Conservation (phyloP, 495 filamentous ascomycete genomes). For the Aspergillus biplanus region DNA sequence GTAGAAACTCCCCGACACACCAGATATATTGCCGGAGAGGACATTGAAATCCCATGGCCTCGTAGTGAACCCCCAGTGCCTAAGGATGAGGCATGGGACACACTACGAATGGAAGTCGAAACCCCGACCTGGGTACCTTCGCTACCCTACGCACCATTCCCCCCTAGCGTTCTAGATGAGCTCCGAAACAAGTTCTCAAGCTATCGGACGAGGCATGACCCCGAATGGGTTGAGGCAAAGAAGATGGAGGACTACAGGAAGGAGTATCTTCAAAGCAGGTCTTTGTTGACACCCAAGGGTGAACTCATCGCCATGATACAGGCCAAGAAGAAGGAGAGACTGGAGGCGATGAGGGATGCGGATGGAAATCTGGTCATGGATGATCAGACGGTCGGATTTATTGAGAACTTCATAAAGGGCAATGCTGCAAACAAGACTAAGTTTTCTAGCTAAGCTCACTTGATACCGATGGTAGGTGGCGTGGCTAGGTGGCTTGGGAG, state of each 20-base stretch:
- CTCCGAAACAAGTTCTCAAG: slow-evolving; percentile 81
- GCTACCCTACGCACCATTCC: slow-evolving; percentile 77
- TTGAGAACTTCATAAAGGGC: slow-evolving; percentile 38
- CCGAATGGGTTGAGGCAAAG: slow-evolving; percentile 57
- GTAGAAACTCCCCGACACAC: slow-evolving; percentile 42
- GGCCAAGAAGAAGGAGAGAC: slow-evolving; percentile 31
- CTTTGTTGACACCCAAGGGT: slow-evolving; percentile 50
- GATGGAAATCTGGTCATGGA: slow-evolving; percentile 45
- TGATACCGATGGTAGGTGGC: background rate
- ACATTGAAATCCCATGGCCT: slow-evolving; percentile 77
- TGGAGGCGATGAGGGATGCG: slow-evolving; percentile 34
- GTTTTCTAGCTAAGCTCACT: slow-evolving; percentile 6
- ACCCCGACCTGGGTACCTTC: slow-evolving; percentile 74
- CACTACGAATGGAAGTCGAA: slow-evolving; percentile 75
- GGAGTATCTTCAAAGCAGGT: slow-evolving; percentile 57
- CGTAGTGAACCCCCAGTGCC: slow-evolving; percentile 38
- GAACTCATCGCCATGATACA: slow-evolving; percentile 30
- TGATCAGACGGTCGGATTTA: slow-evolving; percentile 37
- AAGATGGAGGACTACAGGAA: slow-evolving; percentile 60
- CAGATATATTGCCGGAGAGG: slow-evolving; percentile 46
- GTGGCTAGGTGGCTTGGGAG: background rate
- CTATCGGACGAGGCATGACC: slow-evolving; percentile 81
- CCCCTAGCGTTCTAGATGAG: slow-evolving; percentile 78
- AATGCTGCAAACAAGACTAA: slow-evolving; percentile 26
- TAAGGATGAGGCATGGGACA: slow-evolving; percentile 67